phyloP scores from a whole-genome alignment of 441 rosid species.

The Kokia cookei region DNA sequence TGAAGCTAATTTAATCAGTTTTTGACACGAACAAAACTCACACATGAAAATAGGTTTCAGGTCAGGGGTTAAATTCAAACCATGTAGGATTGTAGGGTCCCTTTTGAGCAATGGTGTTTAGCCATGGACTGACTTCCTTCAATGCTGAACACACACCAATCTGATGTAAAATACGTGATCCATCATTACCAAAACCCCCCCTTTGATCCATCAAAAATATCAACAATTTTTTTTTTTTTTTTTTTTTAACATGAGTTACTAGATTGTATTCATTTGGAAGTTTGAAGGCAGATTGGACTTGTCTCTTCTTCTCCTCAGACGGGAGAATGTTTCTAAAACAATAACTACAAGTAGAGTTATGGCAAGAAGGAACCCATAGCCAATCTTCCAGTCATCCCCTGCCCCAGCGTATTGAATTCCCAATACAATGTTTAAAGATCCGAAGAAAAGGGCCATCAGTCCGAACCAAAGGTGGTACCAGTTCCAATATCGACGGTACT shows the following conservation, averaged over 20 bases:
- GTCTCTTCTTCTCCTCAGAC: constrained; percentile 40
- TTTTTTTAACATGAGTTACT: constrained; percentile 16
- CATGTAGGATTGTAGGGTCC: too few species aligned
- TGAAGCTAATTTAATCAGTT: background rate
- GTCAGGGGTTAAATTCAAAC: background rate
- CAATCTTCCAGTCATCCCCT: constrained; percentile 60
- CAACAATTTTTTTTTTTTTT: background rate
- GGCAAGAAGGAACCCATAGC: constrained; percentile 63
- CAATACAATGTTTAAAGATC: constrained; percentile 56
- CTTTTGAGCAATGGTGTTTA: background rate
- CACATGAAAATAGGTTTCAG: background rate
- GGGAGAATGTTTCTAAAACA: constrained; percentile 43
- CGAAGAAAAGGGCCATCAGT: constrained; percentile 73
- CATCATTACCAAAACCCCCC: background rate
- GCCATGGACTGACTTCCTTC: constrained; percentile 1
- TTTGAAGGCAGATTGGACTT: constrained; percentile 27
- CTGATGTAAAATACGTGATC: constrained; percentile 5
- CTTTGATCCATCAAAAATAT: background rate
- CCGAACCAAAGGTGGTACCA: constrained; percentile 92
- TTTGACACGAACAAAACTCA: background rate
- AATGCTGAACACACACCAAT: background rate
- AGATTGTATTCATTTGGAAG: constrained; percentile 67
- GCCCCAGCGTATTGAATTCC: constrained; percentile 60
- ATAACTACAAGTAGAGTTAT: constrained; percentile 43
- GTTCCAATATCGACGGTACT: constrained; percentile 74